Base-by-base conservation (phyloP, 2,329 filamentous ascomycete genomes). In the Trichoderma hamatum region DNA sequence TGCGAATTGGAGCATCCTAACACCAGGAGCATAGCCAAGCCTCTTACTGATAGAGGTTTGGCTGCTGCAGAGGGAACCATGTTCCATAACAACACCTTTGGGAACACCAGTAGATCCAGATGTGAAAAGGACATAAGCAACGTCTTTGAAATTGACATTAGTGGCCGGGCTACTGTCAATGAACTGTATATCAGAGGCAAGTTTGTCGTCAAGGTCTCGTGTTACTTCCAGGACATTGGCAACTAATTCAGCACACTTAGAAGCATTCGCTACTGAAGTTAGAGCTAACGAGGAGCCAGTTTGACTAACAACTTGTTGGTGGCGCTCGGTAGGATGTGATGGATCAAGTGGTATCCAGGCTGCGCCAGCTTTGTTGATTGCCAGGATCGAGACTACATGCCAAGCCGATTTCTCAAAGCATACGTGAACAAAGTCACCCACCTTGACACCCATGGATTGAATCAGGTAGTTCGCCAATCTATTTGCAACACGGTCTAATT, bases 151-250 rank as follows among this genome's bases (percentile, higher is more conserved):
- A 49, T n/a, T 46, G 21, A 69, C 58, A 3, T 4, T 56, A 4
- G 49, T 59, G 0, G 16, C 19, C 34, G 58, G 51, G 24, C 46
- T 46, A 14, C 7, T 61, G 43, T 75, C 68, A 19, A 83, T 77
- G 26, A 84, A 80, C 51, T 82, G 83, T 74, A 85, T 84, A 16
- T 36, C 49, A 1, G 43, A 21, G 24, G 16, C 24, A 21, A 68
- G 34, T 5, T 28, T 34, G 19, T 55, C 11, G 21, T 63, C 26
- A 19, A 68, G 24, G 3, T 46, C 51, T 6, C 7, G 28, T 26
- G 59, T 67, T 14, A 61, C 68, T 16, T 58, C 28, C 1, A 68
- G n/a, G 14, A 68, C 51, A 30, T 32, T 30, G 5, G 51, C 1
- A 3, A 68, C 66, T 28, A 68, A 10, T 1, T 16, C 11, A n/a